Evolutionary conservation across 2,329 filamentous ascomycete species (phyloP), one percentile per base, ranked within the genome.

Genomic region (Exophiala sp.): DNA sequence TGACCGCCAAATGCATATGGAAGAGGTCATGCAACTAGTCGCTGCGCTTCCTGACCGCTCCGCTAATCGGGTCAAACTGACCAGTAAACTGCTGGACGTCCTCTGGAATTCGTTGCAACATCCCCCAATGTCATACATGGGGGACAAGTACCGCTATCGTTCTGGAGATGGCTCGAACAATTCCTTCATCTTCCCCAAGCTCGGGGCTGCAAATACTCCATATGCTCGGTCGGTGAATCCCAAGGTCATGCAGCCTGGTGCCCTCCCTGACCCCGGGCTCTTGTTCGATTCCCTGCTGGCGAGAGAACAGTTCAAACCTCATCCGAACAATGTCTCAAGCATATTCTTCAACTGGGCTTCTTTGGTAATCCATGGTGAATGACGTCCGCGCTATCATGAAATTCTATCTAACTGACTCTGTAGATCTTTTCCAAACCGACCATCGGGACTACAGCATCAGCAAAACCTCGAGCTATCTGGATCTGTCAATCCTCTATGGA

Each of bases 1-100:
- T 60, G 87, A 91, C 70, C 86, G 85, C 68, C 85, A 82, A 1
- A 85, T 87, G 74, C 71, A 88, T 38, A 86, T 88, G 80, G 85
- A 88, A 65, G 74, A 79, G 6, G 75, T 84, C 3, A 87, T 88
- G 53, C 78, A 75, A 70, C 72, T 88, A 13, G 83, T 87, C 3
- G 75, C 82, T 10, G 77, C 76, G 24, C 71, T 88, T 27, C 83
- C 82, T 1, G 68, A 75, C 43, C 71, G 76, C 47, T 88, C 84
- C 1, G 78, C 77, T 59, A 73, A 77, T 21, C 75, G 84, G 8
- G 71, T 76, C 35, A 69, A 81, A 44, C 70, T 89, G 41, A 88
- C 85, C 7, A 81, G 84, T 60, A 66, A 69, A 39, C 85, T 90
- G 60, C 74, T 90, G 43, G 75, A 79, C 44, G 74, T 82, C 65